Conservation (phyloP, 441 rosid genomes). For the Gossypium davidsonii region DNA sequence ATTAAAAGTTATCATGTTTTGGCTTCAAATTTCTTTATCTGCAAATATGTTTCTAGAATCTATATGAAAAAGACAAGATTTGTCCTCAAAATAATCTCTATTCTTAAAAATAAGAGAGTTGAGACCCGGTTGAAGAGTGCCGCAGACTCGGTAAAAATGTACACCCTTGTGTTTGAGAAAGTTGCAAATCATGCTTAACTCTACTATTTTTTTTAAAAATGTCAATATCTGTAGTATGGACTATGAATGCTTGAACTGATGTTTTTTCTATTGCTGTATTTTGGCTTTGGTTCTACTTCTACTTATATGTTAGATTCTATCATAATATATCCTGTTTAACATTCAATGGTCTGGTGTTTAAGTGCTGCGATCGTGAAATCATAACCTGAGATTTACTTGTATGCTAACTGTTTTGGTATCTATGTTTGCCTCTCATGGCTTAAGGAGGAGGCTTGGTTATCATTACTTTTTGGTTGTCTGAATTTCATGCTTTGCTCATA, state of each 20-base stretch:
- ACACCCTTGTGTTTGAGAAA: too few relatives aligned
- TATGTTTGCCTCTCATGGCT: not conserved
- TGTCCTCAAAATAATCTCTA: too few relatives aligned
- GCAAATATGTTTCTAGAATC: too few relatives aligned
- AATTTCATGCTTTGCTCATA: not conserved
- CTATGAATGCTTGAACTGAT: not conserved
- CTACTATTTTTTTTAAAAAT: too few relatives aligned
- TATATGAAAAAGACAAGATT: too few relatives aligned
- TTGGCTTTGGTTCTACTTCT: not conserved
- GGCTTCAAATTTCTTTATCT: too few relatives aligned
- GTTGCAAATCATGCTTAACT: too few relatives aligned
- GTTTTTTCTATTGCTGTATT: not conserved
- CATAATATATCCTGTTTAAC: not conserved
- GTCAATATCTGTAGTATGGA: not conserved
- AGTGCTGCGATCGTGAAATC: not conserved
- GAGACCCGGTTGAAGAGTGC: too few relatives aligned
- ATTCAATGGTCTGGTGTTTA: not conserved
- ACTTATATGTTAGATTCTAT: not conserved
- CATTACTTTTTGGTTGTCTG: not conserved
- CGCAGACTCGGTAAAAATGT: too few relatives aligned
- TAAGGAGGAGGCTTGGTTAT: not conserved
- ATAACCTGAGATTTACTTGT: not conserved
- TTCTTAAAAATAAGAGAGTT: too few relatives aligned
- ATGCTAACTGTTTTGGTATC: not conserved
- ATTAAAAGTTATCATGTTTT: too few relatives aligned